Evolutionary conservation across 176 grass and related monocot species (phyloP).

Genomic region (Triticum aestivum): DNA sequence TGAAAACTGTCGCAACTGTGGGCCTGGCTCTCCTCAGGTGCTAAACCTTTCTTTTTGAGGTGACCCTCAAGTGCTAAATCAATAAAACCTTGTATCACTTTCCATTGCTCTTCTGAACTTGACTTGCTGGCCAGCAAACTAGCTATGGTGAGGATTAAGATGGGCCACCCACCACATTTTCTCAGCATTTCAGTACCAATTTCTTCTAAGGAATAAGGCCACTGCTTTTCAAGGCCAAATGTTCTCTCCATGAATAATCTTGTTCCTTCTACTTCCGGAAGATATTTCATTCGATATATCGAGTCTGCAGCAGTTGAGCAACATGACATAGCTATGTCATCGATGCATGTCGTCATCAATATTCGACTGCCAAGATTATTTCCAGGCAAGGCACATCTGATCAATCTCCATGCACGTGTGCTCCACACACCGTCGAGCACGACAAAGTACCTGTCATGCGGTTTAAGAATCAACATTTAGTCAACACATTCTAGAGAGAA

Average conservation of each 20-base stretch:
- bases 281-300: neutral
- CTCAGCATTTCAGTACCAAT: neutral
- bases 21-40: no score
- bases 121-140: neutral
- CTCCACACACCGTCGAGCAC: no score
- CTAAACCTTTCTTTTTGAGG: no score
- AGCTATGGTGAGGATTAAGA: neutral
- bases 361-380: conserved; percentile 3
- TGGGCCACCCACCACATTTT: neutral
- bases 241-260: neutral
- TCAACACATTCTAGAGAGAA: no score
- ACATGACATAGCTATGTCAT: neutral
- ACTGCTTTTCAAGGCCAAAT: neutral
- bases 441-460: no score
- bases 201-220: neutral
- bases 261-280: neutral
- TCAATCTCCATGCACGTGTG: no score
- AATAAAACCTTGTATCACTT: neutral
- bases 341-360: neutral
- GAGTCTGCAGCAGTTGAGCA: neutral
- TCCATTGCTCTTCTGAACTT: neutral
- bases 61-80: neutral
- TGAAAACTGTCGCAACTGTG: no score
- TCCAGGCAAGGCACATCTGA: no score
- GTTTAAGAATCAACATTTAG: no score